Evolutionary conservation across 2,329 filamentous ascomycete genomes (phyloP).

Genomic region (Neospermospora avenae): DNA sequence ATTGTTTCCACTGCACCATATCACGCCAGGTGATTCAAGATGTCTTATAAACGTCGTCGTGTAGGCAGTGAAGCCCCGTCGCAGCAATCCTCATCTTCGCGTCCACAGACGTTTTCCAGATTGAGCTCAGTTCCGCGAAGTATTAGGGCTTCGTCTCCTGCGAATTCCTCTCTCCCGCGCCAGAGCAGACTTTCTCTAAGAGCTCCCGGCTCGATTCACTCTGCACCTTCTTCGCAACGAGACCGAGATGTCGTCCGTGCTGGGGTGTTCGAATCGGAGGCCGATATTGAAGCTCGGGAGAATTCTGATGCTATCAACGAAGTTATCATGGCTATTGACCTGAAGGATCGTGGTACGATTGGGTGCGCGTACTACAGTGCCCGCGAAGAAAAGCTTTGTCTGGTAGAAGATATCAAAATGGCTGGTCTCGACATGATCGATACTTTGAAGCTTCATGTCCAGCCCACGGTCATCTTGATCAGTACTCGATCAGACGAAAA

Average conservation of each 20-base stretch:
- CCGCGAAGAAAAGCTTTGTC: constrained; percentile 63
- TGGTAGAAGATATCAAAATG: constrained; percentile 73
- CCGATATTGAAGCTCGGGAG: constrained; percentile 34
- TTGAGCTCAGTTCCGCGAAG: constrained; percentile 22
- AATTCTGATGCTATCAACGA: constrained; percentile 57
- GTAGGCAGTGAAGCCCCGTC: constrained; percentile 10
- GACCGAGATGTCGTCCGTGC: constrained; percentile 14
- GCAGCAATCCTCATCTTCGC: constrained; percentile 17
- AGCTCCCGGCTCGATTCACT: constrained; percentile 11
- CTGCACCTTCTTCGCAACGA: constrained; percentile 4
- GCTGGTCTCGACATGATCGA: constrained; percentile 69
- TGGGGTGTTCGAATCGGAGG: constrained; percentile 31
- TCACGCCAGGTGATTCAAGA: constrained; percentile 11
- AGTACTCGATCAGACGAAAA: constrained; percentile 34
- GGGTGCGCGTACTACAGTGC: constrained; percentile 84
- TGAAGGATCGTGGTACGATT: constrained; percentile 65
- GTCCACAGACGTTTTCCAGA: constrained; percentile 20
- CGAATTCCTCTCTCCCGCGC: constrained; percentile 15
- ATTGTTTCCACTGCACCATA: not conserved
- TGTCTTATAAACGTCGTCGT: constrained; percentile 32
- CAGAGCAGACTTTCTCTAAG: constrained; percentile 24
- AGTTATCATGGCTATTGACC: constrained; percentile 75
- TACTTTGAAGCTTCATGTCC: constrained; percentile 51
- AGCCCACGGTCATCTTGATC: constrained; percentile 55
- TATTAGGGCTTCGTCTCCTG: constrained; percentile 18